Conservation (phyloP, 2,329 filamentous ascomycete genomes). For the Uncinocarpus reesii region DNA sequence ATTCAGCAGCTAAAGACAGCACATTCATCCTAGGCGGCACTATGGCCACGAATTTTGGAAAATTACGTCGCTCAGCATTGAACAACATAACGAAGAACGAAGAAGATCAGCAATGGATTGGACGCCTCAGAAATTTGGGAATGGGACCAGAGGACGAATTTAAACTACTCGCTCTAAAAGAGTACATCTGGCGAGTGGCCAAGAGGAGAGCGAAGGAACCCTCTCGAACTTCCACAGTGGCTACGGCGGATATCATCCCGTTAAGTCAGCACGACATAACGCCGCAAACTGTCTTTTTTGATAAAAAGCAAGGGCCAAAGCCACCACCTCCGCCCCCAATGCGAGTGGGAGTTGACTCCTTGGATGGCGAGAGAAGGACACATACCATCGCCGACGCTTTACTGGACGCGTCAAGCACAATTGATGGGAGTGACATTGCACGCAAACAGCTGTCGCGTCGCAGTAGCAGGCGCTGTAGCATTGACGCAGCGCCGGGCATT, state of each 20-base stretch:
- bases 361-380: slow-evolving; percentile 34
- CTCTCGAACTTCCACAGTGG: slow-evolving; percentile 29
- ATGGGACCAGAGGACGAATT: slow-evolving; percentile 74
- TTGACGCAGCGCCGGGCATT: background rate
- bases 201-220: slow-evolving; percentile 54
- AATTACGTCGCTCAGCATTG: slow-evolving; percentile 49
- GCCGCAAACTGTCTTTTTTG: slow-evolving; percentile 85
- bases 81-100: slow-evolving; percentile 64
- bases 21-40: slow-evolving; percentile 57
- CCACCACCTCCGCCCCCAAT: slow-evolving; percentile 23
- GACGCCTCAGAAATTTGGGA: slow-evolving; percentile 71
- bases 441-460: slow-evolving; percentile 27
- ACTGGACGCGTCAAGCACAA: slow-evolving; percentile 80
- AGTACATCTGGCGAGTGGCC: slow-evolving; percentile 83
- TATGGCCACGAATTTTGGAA: slow-evolving; percentile 45
- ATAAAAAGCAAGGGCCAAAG: slow-evolving; percentile 55
- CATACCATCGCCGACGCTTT: slow-evolving; percentile 85
- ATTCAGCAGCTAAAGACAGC: slow-evolving; percentile 57
- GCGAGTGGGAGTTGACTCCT: slow-evolving; percentile 16
- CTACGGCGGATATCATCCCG: slow-evolving; percentile 50
- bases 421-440: slow-evolving; percentile 51
- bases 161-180: slow-evolving; percentile 73
- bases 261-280: slow-evolving; percentile 66
- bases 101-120: slow-evolving; percentile 90
- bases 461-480: slow-evolving; percentile 26